Conservation (phyloP, 2,329 filamentous ascomycete species). For the Pleoardoris graminearum region DNA sequence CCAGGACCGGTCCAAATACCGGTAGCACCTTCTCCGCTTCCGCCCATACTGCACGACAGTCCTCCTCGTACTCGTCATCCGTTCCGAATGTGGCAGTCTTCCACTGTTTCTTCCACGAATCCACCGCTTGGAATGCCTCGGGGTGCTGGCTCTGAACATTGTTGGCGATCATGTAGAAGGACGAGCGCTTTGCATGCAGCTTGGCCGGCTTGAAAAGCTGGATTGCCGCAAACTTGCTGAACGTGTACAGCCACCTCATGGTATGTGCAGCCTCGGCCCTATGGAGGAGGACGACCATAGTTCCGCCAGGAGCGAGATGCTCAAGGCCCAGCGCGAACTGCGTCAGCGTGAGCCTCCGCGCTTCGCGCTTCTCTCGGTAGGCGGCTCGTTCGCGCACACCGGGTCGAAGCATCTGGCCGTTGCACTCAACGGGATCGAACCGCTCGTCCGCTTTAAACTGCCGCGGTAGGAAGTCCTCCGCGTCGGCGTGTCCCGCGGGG, state of each 20-base stretch:
- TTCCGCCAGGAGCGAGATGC: slow-evolving; percentile 52
- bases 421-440: slow-evolving; percentile 52
- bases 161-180: slow-evolving; percentile 59
- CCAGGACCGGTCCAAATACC: slow-evolving; percentile 19
- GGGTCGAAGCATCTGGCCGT: slow-evolving; percentile 52
- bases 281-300: slow-evolving; percentile 57
- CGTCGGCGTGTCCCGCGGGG: slow-evolving; percentile 23
- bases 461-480: background rate
- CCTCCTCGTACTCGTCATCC: slow-evolving; percentile 11
- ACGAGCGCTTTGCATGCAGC: slow-evolving; percentile 50
- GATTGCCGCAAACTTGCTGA: slow-evolving; percentile 50
- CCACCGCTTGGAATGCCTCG: slow-evolving; percentile 44
- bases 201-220: slow-evolving; percentile 51
- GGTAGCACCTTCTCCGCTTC: slow-evolving; percentile 11
- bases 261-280: slow-evolving; percentile 50
- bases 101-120: slow-evolving; percentile 18
- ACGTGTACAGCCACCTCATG: slow-evolving; percentile 44
- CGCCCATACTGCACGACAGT: background rate
- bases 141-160: slow-evolving; percentile 42
- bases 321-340: slow-evolving; percentile 54
- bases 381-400: slow-evolving; percentile 5
- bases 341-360: slow-evolving; percentile 15
- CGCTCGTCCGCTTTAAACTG: background rate
- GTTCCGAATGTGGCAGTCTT: slow-evolving; percentile 17
- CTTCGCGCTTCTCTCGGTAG: slow-evolving; percentile 35